A percentile compares a stretch with the other conserved stretches of the same genome.
Evolutionary conservation across 805 yeast genomes (phyloP).

Genomic region (Ogataea minuta): DNA sequence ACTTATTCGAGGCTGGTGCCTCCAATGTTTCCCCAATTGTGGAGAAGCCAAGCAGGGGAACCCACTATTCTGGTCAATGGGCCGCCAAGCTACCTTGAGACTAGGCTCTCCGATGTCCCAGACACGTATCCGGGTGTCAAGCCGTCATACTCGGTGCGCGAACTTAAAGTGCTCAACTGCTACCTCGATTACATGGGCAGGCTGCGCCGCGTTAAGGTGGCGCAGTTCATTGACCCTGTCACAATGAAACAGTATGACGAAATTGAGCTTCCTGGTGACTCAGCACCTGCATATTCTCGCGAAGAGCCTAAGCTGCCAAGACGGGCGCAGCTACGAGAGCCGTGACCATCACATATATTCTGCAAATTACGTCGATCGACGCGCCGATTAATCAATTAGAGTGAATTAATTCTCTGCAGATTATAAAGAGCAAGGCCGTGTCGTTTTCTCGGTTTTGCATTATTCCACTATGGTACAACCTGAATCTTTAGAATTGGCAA

Average conservation of each 20-base stretch:
- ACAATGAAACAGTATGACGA: constrained; percentile 15
- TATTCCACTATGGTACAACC: constrained; percentile 1
- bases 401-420: no score
- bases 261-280: constrained; percentile 11
- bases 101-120: constrained; percentile 11
- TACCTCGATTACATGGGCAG: constrained; percentile 16
- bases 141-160: constrained; percentile 19
- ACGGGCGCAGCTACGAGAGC: background rate
- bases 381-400: no score
- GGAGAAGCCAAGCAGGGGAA: background rate
- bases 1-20: constrained; percentile 10
- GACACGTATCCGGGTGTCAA: constrained; percentile 7
- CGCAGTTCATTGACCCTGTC: constrained; percentile 16
- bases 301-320: background rate
- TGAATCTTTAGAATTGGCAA: constrained; percentile 6
- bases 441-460: no score
- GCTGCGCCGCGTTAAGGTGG: constrained; percentile 13
- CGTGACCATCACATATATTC: no score
- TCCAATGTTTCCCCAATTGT: constrained; percentile 1
- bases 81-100: constrained; percentile 20
- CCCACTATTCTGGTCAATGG: background rate
- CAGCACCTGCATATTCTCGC: constrained; percentile 2
- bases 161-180: constrained; percentile 10
- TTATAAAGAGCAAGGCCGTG: no score
- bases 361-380: no score